phyloP scores from a whole-genome alignment of 257 asterid species.

The Fraxinus quadrangulata region DNA sequence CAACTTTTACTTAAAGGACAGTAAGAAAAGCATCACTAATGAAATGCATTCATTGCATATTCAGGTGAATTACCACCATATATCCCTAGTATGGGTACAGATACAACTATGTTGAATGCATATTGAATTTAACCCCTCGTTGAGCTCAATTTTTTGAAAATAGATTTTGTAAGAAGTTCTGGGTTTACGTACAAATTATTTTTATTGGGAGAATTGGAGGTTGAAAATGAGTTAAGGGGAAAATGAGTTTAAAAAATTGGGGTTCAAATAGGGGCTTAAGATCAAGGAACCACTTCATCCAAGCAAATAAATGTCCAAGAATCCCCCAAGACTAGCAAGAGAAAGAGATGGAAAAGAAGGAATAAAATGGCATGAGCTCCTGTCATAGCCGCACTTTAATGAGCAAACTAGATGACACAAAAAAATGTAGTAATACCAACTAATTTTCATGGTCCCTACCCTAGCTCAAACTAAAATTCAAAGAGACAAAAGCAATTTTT shows the following conservation, averaged over 20 bases:
- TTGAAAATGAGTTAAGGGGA: no score
- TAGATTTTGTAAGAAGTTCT: no score
- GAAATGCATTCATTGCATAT: background rate
- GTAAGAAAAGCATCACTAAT: background rate
- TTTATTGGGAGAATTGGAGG: no score
- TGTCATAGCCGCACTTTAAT: background rate
- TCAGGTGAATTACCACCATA: background rate
- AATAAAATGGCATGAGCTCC: background rate
- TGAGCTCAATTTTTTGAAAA: no score
- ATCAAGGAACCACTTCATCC: background rate
- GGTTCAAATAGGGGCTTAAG: background rate
- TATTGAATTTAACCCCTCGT: background rate
- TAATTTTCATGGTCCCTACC: background rate
- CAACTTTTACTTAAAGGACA: background rate
- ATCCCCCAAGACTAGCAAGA: background rate
- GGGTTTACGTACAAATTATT: no score
- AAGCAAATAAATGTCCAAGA: background rate
- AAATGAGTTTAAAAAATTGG: no score
- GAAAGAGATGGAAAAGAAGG: background rate
- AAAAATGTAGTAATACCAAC: background rate
- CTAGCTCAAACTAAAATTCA: background rate
- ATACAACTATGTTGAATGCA: slow-evolving; percentile 1
- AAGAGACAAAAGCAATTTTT: background rate
- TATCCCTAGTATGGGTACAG: background rate
- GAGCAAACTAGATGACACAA: background rate